A percentile compares a stretch with the other conserved stretches of the same genome.
Conservation (phyloP, 1,284 basidiomycete genomes). For the Malassezia brasiliensis region DNA sequence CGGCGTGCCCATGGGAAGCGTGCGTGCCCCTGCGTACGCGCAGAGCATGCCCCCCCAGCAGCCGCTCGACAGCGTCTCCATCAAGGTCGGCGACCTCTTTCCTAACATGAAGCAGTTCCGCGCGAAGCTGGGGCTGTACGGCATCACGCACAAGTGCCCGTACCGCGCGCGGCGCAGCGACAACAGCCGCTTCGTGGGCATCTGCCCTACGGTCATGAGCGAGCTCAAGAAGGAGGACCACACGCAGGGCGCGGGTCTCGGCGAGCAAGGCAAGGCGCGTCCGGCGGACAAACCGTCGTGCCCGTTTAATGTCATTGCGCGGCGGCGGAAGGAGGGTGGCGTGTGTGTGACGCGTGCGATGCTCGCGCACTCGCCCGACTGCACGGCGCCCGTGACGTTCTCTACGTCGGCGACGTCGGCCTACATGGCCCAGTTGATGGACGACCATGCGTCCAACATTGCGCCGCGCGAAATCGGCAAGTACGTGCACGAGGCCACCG, state of each 20-base stretch:
- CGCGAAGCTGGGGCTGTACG: slow-evolving; percentile 12
- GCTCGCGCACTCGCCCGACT: slow-evolving; percentile 8
- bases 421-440: slow-evolving; percentile 19
- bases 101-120: slow-evolving; percentile 20
- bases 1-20: slow-evolving; percentile 5
- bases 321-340: slow-evolving; percentile 17
- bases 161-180: slow-evolving; percentile 18
- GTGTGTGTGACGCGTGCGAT: slow-evolving; percentile 16
- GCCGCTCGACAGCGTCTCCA: slow-evolving; percentile 5
- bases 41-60: no score
- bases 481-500: slow-evolving; percentile 17
- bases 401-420: slow-evolving; percentile 18
- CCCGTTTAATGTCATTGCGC: slow-evolving; percentile 16
- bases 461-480: slow-evolving; percentile 19
- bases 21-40: background rate
- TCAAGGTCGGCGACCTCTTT: slow-evolving; percentile 17
- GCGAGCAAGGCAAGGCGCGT: background rate
- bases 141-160: slow-evolving; percentile 19
- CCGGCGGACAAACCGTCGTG: background rate
- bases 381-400: slow-evolving; percentile 14
- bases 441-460: slow-evolving; percentile 10
- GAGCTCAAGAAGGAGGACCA: slow-evolving; percentile 14
- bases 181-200: slow-evolving; percentile 18
- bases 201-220: slow-evolving; percentile 16
- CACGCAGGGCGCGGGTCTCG: background rate